Base-by-base conservation (phyloP, 441 rosid species). In the Viola pubescens region DNA sequence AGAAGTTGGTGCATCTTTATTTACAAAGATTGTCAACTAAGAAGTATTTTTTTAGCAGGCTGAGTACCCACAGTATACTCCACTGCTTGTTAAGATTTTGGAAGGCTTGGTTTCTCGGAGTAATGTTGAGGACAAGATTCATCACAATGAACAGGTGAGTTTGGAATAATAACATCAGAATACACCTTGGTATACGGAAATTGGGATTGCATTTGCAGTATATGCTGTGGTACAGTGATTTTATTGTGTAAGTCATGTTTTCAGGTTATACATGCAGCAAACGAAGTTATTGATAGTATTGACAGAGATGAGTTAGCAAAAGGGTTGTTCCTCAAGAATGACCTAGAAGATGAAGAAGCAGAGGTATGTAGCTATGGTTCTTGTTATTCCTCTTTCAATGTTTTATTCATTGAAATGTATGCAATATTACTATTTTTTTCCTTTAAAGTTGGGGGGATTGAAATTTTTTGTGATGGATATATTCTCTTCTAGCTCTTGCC, bases 281-380 rank as follows among this genome's bases (percentile, higher is more conserved):
- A 88, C 43, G 95, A 86, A 50, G 89, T 90, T 55, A 72, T 87
- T 64, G 67, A 77, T 67, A 88, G 97, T 72, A 81, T 88, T 63
- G 85, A 88, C 74, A 73, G 56, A 70, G 96, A 88, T 41, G 95
- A 90, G 70, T 66, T 94, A 62, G 87, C 84, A 54, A 90, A 77
- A 64, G 86, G 59, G 73, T 80, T 85, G 72, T 72, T 81, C 44
- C 73, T 81, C 53, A 94, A 79, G 79, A 80, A 62, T 76, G 99
- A 90, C 63, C 95, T 94, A 43, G 97, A 94, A 71, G 99, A 94
- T 67, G 95, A 84, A 58, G 97, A 90, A 34, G 85, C 86, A 57
- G 90, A 94, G 91, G 99, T 89, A 37, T 59, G 72, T 64, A n/a
- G 34, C 34, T 26, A 26, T 26, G 34, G 34, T 26, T 26, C 34